Conservation (phyloP, 306 rosid genomes). For the Lupinus albus region DNA sequence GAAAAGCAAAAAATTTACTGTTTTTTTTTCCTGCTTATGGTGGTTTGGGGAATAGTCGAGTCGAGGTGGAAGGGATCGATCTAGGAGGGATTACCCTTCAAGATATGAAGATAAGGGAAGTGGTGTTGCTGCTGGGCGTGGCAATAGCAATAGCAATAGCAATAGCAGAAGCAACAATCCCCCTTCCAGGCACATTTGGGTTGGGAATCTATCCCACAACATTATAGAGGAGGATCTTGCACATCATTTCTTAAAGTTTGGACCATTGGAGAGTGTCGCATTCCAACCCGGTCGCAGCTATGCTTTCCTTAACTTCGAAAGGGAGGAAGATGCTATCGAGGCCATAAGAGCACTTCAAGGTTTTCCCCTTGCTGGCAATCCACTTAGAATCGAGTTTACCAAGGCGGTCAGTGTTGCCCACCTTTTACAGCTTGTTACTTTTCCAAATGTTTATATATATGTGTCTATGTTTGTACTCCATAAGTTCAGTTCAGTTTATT, state of each 20-base stretch:
- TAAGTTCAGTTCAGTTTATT: conserved; percentile 36
- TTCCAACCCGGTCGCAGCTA: conserved; percentile 88
- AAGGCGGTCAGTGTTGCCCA: conserved; percentile 99
- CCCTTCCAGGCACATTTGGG: conserved; percentile 91
- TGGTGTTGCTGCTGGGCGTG: conserved; percentile 43
- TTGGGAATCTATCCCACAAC: conserved; percentile 73
- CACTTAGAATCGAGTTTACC: conserved; percentile 89
- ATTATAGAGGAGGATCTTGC: conserved; percentile 68
- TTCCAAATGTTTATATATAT: conserved; percentile 42
- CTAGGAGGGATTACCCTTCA: conserved; percentile 55
- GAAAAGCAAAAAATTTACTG: conserved; percentile 4
- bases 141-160: conserved; percentile 14
- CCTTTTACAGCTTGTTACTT: conserved; percentile 55
- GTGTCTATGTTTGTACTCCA: conserved; percentile 35
- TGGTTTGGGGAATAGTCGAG: conserved; percentile 42
- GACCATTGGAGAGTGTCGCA: conserved; percentile 76
- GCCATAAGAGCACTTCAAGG: conserved; percentile 82
- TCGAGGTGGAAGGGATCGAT: conserved; percentile 57
- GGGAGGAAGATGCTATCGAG: conserved; percentile 80
- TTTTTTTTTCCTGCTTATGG: conserved; percentile 27
- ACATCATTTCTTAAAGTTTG: conserved; percentile 66
- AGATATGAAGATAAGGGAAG: conserved; percentile 49
- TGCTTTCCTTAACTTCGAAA: conserved; percentile 73
- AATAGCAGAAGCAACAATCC: conserved; percentile 42
- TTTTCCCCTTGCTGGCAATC: conserved; percentile 70